Evolutionary conservation across 805 yeast genomes (phyloP).

Genomic region (Yamadazyma sp.): DNA sequence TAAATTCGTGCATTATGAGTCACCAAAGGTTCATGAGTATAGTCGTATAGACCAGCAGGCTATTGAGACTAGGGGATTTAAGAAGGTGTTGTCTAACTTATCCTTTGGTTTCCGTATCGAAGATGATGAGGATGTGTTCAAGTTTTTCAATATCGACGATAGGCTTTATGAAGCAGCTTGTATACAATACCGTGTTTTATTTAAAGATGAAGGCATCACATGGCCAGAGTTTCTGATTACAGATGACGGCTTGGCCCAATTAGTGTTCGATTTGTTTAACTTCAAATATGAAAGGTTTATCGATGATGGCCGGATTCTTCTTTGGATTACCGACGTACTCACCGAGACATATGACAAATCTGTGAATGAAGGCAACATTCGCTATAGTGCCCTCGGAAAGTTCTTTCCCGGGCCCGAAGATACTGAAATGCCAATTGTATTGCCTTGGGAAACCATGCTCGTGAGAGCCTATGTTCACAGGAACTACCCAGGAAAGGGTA

Average conservation of each 20-base stretch:
- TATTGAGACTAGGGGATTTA: slow-evolving; percentile 4
- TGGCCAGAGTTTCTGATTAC: slow-evolving; percentile 6
- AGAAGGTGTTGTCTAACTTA: slow-evolving; percentile 4
- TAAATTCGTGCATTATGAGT: slow-evolving; percentile 1
- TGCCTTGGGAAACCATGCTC: slow-evolving; percentile 12
- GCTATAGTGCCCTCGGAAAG: background rate
- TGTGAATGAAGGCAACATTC: background rate
- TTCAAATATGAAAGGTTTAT: slow-evolving; percentile 11
- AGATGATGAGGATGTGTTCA: slow-evolving; percentile 7
- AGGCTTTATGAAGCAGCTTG: slow-evolving; percentile 10
- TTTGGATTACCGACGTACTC: background rate
- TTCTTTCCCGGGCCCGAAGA: background rate
- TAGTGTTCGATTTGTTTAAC: slow-evolving; percentile 8
- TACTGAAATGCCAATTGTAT: background rate
- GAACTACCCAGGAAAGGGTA: slow-evolving; percentile 2
- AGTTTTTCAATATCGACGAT: slow-evolving; percentile 11
- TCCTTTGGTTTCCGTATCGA: slow-evolving; percentile 9
- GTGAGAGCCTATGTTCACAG: slow-evolving; percentile 2
- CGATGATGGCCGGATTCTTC: slow-evolving; percentile 5
- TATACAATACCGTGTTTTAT: background rate
- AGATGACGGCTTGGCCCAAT: slow-evolving; percentile 1
- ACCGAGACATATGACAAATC: background rate
- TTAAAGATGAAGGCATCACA: background rate
- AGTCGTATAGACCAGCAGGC: background rate
- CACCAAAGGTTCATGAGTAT: background rate